Evolutionary conservation across 129 eudicot genomes (phyloP).

Genomic region (Saposhnikovia divaricata): DNA sequence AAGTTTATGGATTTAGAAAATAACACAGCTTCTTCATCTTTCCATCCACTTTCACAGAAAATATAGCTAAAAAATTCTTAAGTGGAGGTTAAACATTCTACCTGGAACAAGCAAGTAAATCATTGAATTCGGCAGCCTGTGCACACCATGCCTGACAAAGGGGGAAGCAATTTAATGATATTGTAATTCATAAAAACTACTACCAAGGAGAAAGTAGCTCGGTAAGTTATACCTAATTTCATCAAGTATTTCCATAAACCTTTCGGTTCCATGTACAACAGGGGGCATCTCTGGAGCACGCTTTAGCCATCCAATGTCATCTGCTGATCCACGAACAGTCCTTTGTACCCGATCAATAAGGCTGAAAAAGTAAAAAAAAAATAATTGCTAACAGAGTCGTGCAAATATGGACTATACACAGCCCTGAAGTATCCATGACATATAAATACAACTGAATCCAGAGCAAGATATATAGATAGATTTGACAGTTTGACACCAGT

Average conservation of each 20-base stretch:
- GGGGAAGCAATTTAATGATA: slow-evolving; percentile 13
- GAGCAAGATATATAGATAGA: not conserved
- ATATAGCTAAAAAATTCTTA: not conserved
- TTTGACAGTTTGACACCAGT: not conserved
- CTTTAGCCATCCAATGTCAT: slow-evolving; percentile 97
- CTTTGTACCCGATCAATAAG: slow-evolving; percentile 68
- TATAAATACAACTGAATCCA: not conserved
- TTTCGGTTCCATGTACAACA: slow-evolving; percentile 88
- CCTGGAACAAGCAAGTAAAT: slow-evolving; percentile 91
- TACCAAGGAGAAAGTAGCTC: not conserved
- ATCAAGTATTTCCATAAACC: slow-evolving; percentile 74
- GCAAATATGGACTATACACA: not conserved
- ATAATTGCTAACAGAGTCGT: not conserved
- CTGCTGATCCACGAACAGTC: slow-evolving; percentile 90
- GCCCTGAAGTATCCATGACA: not conserved
- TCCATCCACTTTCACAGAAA: not conserved
- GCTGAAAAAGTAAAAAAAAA: slow-evolving; percentile 27
- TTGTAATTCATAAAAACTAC: slow-evolving; percentile 8
- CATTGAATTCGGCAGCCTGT: slow-evolving; percentile 68
- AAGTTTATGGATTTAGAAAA: not conserved
- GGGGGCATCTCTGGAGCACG: slow-evolving; percentile 72
- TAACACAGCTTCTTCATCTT: not conserved
- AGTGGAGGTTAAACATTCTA: slow-evolving; percentile 11
- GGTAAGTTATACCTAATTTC: slow-evolving; percentile 51
- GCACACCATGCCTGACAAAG: slow-evolving; percentile 78